phyloP scores from a whole-genome alignment of 2,329 filamentous ascomycete species.

The Exophiala phaeomuriformis region DNA sequence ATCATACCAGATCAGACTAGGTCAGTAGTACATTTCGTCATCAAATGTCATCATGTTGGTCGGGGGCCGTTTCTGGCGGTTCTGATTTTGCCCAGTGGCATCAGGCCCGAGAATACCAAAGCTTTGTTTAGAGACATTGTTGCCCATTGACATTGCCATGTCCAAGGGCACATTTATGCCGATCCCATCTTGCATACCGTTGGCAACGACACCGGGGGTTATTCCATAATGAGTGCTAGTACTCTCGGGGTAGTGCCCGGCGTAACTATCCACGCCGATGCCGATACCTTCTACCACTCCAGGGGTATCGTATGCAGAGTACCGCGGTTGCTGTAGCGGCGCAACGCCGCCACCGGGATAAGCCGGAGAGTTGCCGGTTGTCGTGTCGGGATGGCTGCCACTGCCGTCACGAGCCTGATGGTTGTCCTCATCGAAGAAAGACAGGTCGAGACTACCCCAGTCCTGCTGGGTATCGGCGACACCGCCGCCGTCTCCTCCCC shows the following conservation, averaged over 20 bases:
- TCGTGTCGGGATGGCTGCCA: constrained; percentile 1
- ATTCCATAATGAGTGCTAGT: too few species aligned
- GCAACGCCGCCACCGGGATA: neutral
- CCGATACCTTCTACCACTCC: too few species aligned
- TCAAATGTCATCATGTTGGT: constrained; percentile 2
- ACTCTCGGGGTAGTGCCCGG: too few species aligned
- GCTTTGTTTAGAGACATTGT: too few species aligned
- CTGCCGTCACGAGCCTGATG: neutral
- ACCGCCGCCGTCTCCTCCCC: constrained; percentile 31
- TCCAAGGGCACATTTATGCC: neutral
- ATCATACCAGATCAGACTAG: too few species aligned
- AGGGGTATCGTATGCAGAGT: neutral
- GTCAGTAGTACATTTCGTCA: constrained; percentile 17
- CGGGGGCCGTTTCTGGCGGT: too few species aligned
- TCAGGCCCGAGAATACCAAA: too few species aligned
- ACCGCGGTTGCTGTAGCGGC: neutral
- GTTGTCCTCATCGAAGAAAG: constrained; percentile 17
- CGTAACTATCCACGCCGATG: too few species aligned
- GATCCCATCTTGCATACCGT: too few species aligned
- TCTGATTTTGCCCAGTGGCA: too few species aligned
- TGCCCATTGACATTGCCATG: neutral
- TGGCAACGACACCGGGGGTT: too few species aligned
- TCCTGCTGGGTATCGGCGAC: constrained; percentile 21
- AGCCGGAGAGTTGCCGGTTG: constrained; percentile 14
- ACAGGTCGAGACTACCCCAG: constrained; percentile 21